Evolutionary conservation across 495 filamentous ascomycete species (phyloP).

Genomic region (Tetracladium setigerum): DNA sequence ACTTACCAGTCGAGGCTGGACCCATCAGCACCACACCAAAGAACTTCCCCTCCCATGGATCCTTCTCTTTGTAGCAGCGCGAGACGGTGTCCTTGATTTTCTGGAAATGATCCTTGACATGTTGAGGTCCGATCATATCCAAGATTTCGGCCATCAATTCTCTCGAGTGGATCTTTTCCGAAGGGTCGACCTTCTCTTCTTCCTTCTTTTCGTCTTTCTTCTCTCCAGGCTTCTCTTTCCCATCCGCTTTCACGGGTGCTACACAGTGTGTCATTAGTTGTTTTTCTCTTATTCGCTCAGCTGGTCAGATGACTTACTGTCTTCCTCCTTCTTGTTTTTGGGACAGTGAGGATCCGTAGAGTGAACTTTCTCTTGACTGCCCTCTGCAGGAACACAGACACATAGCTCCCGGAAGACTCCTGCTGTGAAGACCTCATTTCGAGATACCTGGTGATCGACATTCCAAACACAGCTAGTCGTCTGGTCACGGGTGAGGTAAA

Average conservation of each 20-base stretch:
- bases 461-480: slow-evolving; percentile 6
- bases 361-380: neutral
- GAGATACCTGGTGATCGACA: neutral
- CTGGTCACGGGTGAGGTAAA: neutral
- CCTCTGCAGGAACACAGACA: neutral
- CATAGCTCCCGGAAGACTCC: neutral
- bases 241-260: neutral
- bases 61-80: slow-evolving; percentile 36
- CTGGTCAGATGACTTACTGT: neutral
- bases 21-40: slow-evolving; percentile 51
- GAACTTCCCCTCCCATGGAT: slow-evolving; percentile 40
- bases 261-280: neutral
- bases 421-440: neutral
- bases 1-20: slow-evolving; percentile 55
- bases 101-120: slow-evolving; percentile 50
- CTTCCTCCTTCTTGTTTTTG: neutral
- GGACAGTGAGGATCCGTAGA: slow-evolving; percentile 1
- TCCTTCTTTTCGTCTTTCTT: slow-evolving; percentile 39
- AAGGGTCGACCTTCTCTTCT: slow-evolving; percentile 32
- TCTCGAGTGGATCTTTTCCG: too few relatives aligned
- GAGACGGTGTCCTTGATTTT: slow-evolving; percentile 47
- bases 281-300: neutral
- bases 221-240: slow-evolving; percentile 33
- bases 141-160: slow-evolving; percentile 40
- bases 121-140: slow-evolving; percentile 54